phyloP scores from a whole-genome alignment of 345 rosid species.

The Sisymbrium altissimum region DNA sequence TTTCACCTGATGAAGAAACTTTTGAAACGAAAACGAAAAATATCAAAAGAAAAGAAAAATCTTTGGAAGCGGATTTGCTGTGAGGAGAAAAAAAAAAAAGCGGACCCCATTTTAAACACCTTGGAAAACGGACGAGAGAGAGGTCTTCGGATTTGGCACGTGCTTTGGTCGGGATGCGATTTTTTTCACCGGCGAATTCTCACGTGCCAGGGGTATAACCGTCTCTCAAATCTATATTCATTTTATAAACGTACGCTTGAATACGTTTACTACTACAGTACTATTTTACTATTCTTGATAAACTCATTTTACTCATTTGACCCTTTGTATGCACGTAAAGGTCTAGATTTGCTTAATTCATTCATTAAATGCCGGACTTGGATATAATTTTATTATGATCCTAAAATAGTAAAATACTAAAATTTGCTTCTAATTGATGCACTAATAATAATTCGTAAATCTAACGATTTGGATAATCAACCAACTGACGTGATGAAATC shows the following conservation, averaged over 20 bases:
- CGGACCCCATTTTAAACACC: conserved; percentile 18
- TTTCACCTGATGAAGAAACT: neutral
- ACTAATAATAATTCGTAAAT: neutral
- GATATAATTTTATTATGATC: neutral
- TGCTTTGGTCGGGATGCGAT: conserved; percentile 8
- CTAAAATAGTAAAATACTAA: no score
- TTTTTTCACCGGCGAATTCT: conserved; percentile 1
- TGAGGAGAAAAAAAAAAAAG: neutral
- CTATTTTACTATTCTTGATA: no score
- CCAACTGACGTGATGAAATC: neutral
- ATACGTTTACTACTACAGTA: no score
- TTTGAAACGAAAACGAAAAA: conserved; percentile 19
- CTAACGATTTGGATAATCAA: neutral
- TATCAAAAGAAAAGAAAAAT: neutral
- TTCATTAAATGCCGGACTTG: neutral
- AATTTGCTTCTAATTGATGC: neutral
- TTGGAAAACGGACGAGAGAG: conserved; percentile 29
- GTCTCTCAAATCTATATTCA: neutral
- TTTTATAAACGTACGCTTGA: no score
- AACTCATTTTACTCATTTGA: neutral
- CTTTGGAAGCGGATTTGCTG: conserved; percentile 25
- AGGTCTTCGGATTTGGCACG: conserved; percentile 27
- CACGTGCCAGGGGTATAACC: conserved; percentile 21
- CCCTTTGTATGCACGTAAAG: conserved; percentile 27
- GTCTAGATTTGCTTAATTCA: neutral